Base-by-base conservation (phyloP, 106 monocot species). In the Cymbidium sinense region DNA sequence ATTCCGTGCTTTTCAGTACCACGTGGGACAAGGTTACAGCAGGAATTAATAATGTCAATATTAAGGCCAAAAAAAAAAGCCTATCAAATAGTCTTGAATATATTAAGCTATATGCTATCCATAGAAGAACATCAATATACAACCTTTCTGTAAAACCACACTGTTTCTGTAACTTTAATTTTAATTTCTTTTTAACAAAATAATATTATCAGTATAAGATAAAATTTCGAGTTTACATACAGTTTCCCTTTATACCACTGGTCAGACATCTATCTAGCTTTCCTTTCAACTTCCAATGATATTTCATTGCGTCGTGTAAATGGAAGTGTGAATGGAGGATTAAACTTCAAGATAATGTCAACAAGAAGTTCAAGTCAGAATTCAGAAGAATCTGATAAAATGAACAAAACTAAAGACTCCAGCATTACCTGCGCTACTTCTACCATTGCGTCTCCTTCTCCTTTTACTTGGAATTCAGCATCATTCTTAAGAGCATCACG, bases 321-420 rank as follows among this genome's bases (percentile, higher is more conserved):
- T 75, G 92, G 95, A 79, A 95, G 95, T 18, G 95, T 89, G 71
- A 95, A 95, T 62, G 95, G 95, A 36, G 95, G 95, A 75, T 93
- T 95, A 70, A 85, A 93, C 92, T 93, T 85, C 79, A 87, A 7
- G 75, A 77, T 21, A 73, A 81, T 2, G 27, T 11, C 37, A 78
- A 43, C 71, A 7, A 50, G 31, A 28, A 31, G 2, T 62, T 39
- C 61, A 79, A 47, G 9, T 18, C 34, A 64, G 51, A 54, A 36
- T 36, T 36, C 6, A 19, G 17, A 21, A 23, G n/a, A 34, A 71
- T n/a, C 64, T 64, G 17, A 79, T 25, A 73, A 73, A 50, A 35
- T 64, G 23, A 11, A 39, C 30, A 8, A 31, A 31, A 15, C 69
- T 18, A 35, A n/a, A 21, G 33, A 39, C 43, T 21, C 18, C 62